Percentiles rank a stretch among this genome's conserved stretches.
phyloP scores from a whole-genome alignment of 305 asterid genomes.

The Andrographis paniculata region DNA sequence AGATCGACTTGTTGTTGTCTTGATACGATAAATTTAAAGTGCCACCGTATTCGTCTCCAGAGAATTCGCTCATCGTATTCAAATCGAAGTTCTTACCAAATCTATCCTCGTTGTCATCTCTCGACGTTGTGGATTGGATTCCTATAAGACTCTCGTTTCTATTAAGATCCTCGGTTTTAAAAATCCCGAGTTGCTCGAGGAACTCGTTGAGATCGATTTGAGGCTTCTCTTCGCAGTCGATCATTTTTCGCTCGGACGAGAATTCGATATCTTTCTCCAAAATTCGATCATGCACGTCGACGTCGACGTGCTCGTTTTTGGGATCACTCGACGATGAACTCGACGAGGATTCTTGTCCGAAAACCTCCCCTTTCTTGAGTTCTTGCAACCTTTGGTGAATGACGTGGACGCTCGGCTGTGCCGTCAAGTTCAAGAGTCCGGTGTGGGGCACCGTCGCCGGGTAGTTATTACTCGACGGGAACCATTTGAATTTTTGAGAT shows the following conservation, averaged over 20 bases:
- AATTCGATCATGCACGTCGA: constrained; percentile 10
- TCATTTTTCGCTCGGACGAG: constrained; percentile 23
- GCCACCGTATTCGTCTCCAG: no score
- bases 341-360: constrained; percentile 41
- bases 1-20: no score
- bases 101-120: constrained; percentile 31
- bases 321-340: constrained; percentile 48
- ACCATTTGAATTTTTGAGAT: constrained; percentile 87
- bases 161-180: constrained; percentile 41
- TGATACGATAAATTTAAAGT: no score
- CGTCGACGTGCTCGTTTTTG: constrained; percentile 27
- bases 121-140: constrained; percentile 22
- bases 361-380: constrained; percentile 45
- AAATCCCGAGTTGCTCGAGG: constrained; percentile 81
- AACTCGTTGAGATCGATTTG: constrained; percentile 94
- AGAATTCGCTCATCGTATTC: constrained; percentile 58
- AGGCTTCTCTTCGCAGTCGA: constrained; percentile 51
- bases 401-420: constrained; percentile 86
- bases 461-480: constrained; percentile 43
- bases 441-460: constrained; percentile 42
- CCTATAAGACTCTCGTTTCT: constrained; percentile 26
- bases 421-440: constrained; percentile 74
- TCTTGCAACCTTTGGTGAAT: constrained; percentile 90
- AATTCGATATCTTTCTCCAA: constrained; percentile 32
- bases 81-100: constrained; percentile 53